Evolutionary conservation across 2,329 filamentous ascomycete genomes (phyloP).

Genomic region (Paraconiothyrium sp.): DNA sequence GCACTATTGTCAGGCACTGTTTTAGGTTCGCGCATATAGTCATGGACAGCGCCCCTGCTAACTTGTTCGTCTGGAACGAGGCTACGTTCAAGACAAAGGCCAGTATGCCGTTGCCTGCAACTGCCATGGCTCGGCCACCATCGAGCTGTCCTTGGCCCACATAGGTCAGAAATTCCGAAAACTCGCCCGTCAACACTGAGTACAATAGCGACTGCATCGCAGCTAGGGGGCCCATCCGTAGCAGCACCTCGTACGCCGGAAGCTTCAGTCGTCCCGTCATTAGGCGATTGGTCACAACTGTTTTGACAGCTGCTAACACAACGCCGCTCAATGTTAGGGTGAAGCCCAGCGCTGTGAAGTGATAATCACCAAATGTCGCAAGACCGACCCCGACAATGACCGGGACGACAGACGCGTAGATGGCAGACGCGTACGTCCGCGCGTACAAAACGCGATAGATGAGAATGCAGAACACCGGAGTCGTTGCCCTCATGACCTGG

Average conservation of each 20-base stretch:
- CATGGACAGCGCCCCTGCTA: conserved; percentile 13
- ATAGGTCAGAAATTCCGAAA: conserved; percentile 4
- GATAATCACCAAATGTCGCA: conserved; percentile 9
- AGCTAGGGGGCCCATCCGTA: conserved; percentile 7
- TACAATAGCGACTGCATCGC: conserved; percentile 5
- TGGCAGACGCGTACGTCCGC: conserved; percentile 9
- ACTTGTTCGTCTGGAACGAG: conserved; percentile 15
- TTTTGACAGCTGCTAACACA: conserved; percentile 7
- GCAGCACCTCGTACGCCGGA: conserved; percentile 10
- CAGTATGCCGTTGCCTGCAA: conserved; percentile 8
- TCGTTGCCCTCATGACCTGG: conserved; percentile 11
- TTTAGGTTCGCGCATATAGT: conserved; percentile 12
- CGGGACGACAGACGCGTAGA: conserved; percentile 9
- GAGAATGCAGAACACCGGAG: conserved; percentile 8
- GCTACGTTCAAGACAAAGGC: conserved; percentile 10
- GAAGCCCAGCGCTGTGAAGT: conserved; percentile 12
- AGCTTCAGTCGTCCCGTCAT: conserved; percentile 12
- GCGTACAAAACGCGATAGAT: conserved; percentile 12
- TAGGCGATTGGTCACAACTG: conserved; percentile 8
- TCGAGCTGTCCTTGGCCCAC: conserved; percentile 6
- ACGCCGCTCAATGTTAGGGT: conserved; percentile 8
- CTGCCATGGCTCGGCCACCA: background rate
- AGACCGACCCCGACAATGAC: conserved; percentile 10
- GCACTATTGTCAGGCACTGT: conserved; percentile 11
- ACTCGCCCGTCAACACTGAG: conserved; percentile 6